A percentile compares a stretch with the other conserved stretches of the same genome.
Evolutionary conservation across 768 basidiomycete species (phyloP).

Genomic region (Amanita phalloides): DNA sequence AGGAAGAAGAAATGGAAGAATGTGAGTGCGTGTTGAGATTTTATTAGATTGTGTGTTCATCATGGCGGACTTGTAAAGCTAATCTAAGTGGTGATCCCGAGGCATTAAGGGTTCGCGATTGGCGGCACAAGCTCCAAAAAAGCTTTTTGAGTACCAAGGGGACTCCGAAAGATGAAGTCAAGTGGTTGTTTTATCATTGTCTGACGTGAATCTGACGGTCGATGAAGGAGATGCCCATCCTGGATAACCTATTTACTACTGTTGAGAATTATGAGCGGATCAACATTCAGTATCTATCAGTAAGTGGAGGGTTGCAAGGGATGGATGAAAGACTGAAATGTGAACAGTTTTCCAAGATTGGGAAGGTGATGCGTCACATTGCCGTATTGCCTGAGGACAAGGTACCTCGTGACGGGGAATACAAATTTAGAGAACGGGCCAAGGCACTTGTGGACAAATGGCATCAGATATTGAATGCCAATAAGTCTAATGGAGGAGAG

Average conservation of each 20-base stretch:
- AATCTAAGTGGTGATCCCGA: conserved; percentile 61
- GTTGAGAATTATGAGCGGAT: conserved; percentile 72
- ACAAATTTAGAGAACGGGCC: conserved; percentile 64
- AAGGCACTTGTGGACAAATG: conserved; percentile 60
- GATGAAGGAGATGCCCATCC: conserved; percentile 62
- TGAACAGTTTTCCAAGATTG: conserved; percentile 66
- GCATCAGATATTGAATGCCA: conserved; percentile 42
- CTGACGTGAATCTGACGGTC: conserved; percentile 2
- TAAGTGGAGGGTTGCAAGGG: conserved; percentile 12
- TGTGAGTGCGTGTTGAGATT: conserved; percentile 21
- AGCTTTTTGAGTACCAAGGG: conserved; percentile 64
- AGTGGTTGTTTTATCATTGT: conserved; percentile 12
- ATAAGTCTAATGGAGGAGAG: conserved; percentile 16
- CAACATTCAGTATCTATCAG: conserved; percentile 61
- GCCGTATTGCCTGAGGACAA: conserved; percentile 38
- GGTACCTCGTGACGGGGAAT: conserved; percentile 52
- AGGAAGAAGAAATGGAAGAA: conserved; percentile 53
- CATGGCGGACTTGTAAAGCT: conserved; percentile 10
- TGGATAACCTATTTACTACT: conserved; percentile 62
- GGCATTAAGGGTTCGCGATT: conserved; percentile 65
- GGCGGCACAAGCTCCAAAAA: conserved; percentile 89
- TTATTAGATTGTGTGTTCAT: neutral
- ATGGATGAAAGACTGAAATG: neutral
- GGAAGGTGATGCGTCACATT: conserved; percentile 86
- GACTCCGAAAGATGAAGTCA: conserved; percentile 54